Percentiles rank a stretch among this genome's conserved stretches.
phyloP scores from a whole-genome alignment of 495 filamentous ascomycete species.

The Parachaetomium inaequale region DNA sequence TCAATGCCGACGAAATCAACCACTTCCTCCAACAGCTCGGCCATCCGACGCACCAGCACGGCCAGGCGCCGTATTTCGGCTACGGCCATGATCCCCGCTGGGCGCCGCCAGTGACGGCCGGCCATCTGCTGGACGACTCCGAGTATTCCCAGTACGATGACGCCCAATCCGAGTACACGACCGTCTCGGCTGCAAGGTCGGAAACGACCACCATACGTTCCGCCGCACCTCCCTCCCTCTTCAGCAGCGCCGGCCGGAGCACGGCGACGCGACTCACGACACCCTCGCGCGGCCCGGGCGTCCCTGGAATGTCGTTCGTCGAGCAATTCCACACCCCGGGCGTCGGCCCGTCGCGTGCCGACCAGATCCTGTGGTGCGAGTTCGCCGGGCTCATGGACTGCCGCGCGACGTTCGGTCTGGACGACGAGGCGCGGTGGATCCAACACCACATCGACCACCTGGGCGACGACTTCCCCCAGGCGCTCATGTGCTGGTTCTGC shows the following conservation, averaged over 20 bases:
- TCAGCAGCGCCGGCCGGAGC: conserved; percentile 6
- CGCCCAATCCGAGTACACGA: not conserved
- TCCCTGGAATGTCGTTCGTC: not conserved
- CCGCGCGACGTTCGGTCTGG: conserved; percentile 29
- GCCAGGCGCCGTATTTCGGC: not conserved
- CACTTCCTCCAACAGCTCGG: not conserved
- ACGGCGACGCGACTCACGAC: not conserved
- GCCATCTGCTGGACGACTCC: not conserved
- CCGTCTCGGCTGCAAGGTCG: not conserved
- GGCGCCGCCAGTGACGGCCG: not conserved
- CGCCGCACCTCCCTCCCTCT: conserved; percentile 11
- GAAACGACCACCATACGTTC: conserved; percentile 7
- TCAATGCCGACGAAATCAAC: conserved; percentile 14
- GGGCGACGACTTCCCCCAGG: conserved; percentile 29
- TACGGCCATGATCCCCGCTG: not conserved
- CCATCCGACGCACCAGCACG: not conserved
- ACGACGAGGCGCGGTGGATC: conserved; percentile 42
- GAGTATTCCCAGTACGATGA: not conserved
- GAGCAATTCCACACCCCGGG: conserved; percentile 6
- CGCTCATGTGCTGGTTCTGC: conserved; percentile 48
- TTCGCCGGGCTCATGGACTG: conserved; percentile 33
- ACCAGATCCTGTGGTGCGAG: conserved; percentile 39
- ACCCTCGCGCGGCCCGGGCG: not conserved
- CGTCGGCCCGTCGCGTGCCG: not conserved
- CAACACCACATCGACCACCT: conserved; percentile 42